A percentile compares a stretch with the other conserved stretches of the same genome.
These are phyloP conservation scores for Pseudogymnoascus sp. DNA, from an alignment of 2,329 filamentous ascomycete species.

Conservation along the genomic window DNA sequence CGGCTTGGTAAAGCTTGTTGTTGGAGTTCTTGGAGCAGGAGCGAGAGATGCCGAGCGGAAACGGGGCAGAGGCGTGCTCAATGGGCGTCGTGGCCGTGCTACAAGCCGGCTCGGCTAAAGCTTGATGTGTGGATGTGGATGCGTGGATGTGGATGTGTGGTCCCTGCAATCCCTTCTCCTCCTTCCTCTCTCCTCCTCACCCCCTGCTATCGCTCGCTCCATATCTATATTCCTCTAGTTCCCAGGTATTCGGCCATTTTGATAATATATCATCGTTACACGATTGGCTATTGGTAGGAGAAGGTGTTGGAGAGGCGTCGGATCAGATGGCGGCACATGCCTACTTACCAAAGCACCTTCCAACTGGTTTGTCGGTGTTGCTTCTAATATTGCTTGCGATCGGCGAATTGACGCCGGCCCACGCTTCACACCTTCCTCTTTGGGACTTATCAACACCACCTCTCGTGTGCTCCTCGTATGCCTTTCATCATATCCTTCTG, in stretches of 20 bases:
- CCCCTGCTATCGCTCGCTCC: not conserved
- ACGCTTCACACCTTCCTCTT: not conserved
- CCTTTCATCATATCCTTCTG: not conserved
- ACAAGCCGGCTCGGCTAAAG: not conserved
- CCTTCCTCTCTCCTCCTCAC: not conserved
- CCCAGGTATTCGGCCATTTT: not conserved
- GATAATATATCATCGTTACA: not conserved
- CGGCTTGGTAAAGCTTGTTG: slow-evolving; percentile 5
- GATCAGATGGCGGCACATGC: not conserved
- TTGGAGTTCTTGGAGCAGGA: not conserved
- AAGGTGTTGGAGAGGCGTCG: not conserved
- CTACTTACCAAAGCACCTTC: not conserved
- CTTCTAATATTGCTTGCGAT: not conserved
- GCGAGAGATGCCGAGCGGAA: not conserved
- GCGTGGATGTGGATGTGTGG: no score
- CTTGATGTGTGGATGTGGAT: not conserved
- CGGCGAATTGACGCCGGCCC: not conserved
- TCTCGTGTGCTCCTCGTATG: not conserved
- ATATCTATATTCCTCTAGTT: not conserved
- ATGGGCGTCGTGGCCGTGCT: not conserved
- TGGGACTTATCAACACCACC: not conserved
- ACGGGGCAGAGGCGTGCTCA: not conserved
- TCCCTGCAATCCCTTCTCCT: not conserved
- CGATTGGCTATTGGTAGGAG: not conserved
- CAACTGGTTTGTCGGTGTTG: not conserved